Base-by-base conservation (phyloP, 176 grass and related monocot species). In the Hsuehochloa calcarea region DNA sequence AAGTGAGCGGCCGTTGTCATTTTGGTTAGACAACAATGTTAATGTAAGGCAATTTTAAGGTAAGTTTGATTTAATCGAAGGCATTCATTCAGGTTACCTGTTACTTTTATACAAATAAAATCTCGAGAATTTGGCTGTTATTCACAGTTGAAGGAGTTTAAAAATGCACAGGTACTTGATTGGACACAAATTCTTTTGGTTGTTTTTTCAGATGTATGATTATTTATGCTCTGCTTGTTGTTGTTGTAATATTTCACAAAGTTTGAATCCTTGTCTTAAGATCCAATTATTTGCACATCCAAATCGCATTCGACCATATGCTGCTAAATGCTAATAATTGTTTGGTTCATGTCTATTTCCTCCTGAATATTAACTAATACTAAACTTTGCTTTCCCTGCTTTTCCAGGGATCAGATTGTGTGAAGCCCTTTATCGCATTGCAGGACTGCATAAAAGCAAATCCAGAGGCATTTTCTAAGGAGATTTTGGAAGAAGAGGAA, bases 331-430 rank as follows among this genome's bases (percentile, higher is more conserved):
- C 16, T 51, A 34, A 40, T 29, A 12, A 63, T 19, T 64, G 31
- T 73, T 65, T 35, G 5, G 26, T 80, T 51, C 31, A 17, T 74
- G 29, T 43, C 13, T 51, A 15, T 34, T 35, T 75, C 12, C 60
- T 75, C n/a, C n/a, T 41, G 55, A 45, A 77, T 64, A 52, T 56
- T 10, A 44, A 44, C 50, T 69, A 27, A 27, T 31, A 52, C 34
- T 51, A 26, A 87, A 13, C 4, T 61, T 49, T 75, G 8, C 45
- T 83, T 45, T 35, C 17, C 79, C 47, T 85, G 6, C 17, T 62
- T 89, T 87, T 62, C n/a, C 74, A 98, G 96, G 96, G 93, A 75
- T 95, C 96, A 50, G 93, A 98, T 81, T 98, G 96, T 72, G 93
- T 98, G 62, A 84, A 70, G 58, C 91, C 89, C 22, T 98, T 98